Evolutionary conservation across 164 flowering plant species (phyloP).

Genomic region (Warburgia ugandensis): DNA sequence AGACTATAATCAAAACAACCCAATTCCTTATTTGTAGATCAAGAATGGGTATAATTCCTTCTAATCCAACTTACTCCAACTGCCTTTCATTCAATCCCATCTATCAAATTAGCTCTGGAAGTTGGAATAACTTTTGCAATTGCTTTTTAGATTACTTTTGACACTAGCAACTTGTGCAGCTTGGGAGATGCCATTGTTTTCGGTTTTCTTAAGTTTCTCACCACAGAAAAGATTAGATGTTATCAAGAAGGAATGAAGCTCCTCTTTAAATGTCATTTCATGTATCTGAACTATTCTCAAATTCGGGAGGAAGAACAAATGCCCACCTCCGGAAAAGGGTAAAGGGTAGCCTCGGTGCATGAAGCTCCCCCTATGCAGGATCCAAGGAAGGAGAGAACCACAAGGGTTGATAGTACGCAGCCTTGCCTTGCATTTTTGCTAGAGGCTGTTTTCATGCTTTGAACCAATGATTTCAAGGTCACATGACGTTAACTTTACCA

Average conservation of each 20-base stretch:
- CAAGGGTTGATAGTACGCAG: too few relatives aligned
- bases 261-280: conserved; percentile 21
- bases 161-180: too few relatives aligned
- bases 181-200: too few relatives aligned
- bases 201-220: background rate
- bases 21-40: too few relatives aligned
- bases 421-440: too few relatives aligned
- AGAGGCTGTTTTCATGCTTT: too few relatives aligned
- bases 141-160: background rate
- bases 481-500: too few relatives aligned
- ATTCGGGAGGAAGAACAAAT: conserved; percentile 19
- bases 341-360: too few relatives aligned
- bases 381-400: too few relatives aligned
- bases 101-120: background rate
- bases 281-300: conserved; percentile 6
- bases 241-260: background rate
- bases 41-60: conserved; percentile 2
- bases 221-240: background rate
- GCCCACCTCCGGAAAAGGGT: conserved; percentile 5
- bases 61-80: conserved; percentile 1
- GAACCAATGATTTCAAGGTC: too few relatives aligned
- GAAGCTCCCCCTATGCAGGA: too few relatives aligned
- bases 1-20: too few relatives aligned
- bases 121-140: conserved; percentile 5
- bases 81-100: conserved; percentile 1